Base-by-base conservation (phyloP, 345 rosid genomes). In the thale cress (Arabidopsis thaliana) region DNA sequence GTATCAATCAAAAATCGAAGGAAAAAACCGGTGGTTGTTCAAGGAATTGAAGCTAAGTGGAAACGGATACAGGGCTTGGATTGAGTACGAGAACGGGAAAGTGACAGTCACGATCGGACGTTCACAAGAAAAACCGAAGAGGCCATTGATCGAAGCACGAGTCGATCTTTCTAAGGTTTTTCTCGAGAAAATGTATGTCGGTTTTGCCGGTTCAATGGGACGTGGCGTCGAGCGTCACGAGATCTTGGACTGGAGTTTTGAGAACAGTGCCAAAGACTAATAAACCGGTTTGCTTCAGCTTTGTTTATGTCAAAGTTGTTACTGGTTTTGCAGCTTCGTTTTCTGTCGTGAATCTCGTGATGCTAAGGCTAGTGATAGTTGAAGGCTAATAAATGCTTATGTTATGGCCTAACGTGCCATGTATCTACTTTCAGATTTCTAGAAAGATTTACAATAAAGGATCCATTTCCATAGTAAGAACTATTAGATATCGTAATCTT, bases 171-270 rank as follows among this genome's bases (percentile, higher is more conserved):
- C 74, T 3, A 44, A 23, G 0, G 58, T 75, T 6, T 73, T 82
- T 59, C 62, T 38, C 3, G 76, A 80, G 49, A 71, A 48, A 59
- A 71, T 71, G 75, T 59, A 48, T 7, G 23, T 8, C 8, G 78
- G 82, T 10, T 78, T 78, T 73, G 42, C 60, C 13, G 78, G 78
- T 33, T 70, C 83, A 4, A 73, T 70, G 45, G 78, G 81, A 7
- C 32, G 16, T 49, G 44, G 67, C 37, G 37, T 49, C 6, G 71
- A 67, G 79, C 80, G 70, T 61, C 82, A 81, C 59, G 66, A 69
- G 37, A 73, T 65, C 28, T 32, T 8, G 24, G 22, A 33, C 14
- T 62, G 77, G 69, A 62, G 63, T 32, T 73, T 73, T 7, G 37
- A 71, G 37, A 71, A 71, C 49, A 67, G n/a, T 28, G 60, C 60